phyloP scores from a whole-genome alignment of 495 filamentous ascomycete species.

The Lophium mytilinum region DNA sequence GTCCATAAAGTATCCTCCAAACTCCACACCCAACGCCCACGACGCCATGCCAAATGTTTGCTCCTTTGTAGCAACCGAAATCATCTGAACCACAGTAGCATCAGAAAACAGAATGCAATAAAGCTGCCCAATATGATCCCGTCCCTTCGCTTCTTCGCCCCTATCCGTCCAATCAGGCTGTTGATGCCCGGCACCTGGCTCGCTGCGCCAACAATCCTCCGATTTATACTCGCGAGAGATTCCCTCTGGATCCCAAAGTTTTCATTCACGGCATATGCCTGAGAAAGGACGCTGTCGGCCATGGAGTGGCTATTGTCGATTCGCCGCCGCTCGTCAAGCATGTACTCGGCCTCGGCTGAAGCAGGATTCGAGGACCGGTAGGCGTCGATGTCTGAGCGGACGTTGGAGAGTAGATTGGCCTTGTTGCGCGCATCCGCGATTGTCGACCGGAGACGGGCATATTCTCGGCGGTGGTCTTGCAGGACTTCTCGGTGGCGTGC shows the following conservation, averaged over 20 bases:
- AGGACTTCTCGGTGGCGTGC: conserved; percentile 86
- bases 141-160: conserved; percentile 89
- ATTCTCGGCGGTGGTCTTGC: conserved; percentile 75
- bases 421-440: conserved; percentile 72
- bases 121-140: conserved; percentile 86
- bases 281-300: conserved; percentile 84
- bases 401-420: conserved; percentile 82
- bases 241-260: conserved; percentile 81
- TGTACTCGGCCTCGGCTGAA: conserved; percentile 84
- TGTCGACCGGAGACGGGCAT: conserved; percentile 57
- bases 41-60: conserved; percentile 9
- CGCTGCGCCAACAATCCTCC: conserved; percentile 79
- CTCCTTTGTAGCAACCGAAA: neutral
- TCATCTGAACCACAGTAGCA: conserved; percentile 76
- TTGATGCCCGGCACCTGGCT: conserved; percentile 91
- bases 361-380: conserved; percentile 77
- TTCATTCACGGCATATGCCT: conserved; percentile 96
- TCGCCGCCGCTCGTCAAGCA: conserved; percentile 79
- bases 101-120: conserved; percentile 82
- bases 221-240: conserved; percentile 74
- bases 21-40: neutral
- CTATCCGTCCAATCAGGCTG: conserved; percentile 85
- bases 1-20: too few relatives aligned
- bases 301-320: conserved; percentile 83
- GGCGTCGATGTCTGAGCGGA: conserved; percentile 83